Base-by-base conservation (phyloP, 2,329 filamentous ascomycete genomes). In the Aspergillus arachidicola region DNA sequence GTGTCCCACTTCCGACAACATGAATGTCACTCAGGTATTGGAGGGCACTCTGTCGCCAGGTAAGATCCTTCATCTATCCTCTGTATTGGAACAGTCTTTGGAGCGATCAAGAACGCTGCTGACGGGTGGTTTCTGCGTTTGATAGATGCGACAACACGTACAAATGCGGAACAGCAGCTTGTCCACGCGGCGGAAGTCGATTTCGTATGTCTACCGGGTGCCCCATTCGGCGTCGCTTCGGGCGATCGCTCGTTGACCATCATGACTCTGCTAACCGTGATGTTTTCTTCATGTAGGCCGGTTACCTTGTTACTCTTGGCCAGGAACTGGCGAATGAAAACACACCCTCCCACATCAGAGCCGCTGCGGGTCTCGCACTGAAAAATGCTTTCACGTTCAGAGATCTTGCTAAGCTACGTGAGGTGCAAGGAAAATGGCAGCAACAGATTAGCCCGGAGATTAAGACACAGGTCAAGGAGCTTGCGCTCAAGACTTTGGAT, bases 1-100 rank as follows among this genome's bases (percentile, higher is more conserved):
- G 62, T 68, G 64, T 69, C 59, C 71, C 62, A 61, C 62, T 60
- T 70, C 65, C 72, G 66, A 62, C 73, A 93, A 87, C 84, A 94
- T 96, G 91, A 93, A 98, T 85, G 96, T 98, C 85, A 96, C 94
- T 85, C 91, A 93, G 84, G 94, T 99, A 85, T 91, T 99, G 85
- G 89, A 93, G 83, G 94, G 94, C 85, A 98, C 95, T 81, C 89
- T 98, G 83, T 96, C 94, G 78, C 87, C 94, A 78, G 94, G 95
- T 98, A 84, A 26, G 28, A 26, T 30, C 14, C 36, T 26, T 9
- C 28, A 28, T 30, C 19, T 45, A 57, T 26, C 48, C 38, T 56
- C 34, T 38, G 21, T 34, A 28, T 53, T 36, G 7, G 16, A 28
- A 46, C 6, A n/a, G 2, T 55, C 28, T 43, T 41, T 45, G 23